These are phyloP conservation scores for Colletotrichum paranaense DNA, from an alignment of 2,329 filamentous ascomycete species.

Conservation along the genomic window DNA sequence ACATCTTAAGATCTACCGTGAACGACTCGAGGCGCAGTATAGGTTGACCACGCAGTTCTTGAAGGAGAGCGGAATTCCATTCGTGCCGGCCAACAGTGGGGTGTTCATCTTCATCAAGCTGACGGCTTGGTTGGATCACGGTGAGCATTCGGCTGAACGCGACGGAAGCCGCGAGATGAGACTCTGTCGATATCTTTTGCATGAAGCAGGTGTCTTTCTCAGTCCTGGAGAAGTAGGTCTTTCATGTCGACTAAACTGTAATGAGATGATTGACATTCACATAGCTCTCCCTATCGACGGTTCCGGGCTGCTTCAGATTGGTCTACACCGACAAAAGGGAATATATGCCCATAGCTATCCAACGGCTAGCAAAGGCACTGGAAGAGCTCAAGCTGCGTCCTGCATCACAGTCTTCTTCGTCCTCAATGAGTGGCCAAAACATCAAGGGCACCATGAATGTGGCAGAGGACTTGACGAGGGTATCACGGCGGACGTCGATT, in stretches of 20 bases:
- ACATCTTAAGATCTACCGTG: background rate
- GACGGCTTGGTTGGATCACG: conserved; percentile 3
- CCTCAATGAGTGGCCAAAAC: background rate
- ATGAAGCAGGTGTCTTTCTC: conserved; percentile 16
- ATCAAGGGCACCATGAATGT: background rate
- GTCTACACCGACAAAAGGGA: background rate
- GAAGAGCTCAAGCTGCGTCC: background rate
- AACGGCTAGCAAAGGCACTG: background rate
- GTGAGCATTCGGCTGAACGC: background rate
- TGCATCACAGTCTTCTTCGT: too few species aligned
- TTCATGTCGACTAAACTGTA: background rate
- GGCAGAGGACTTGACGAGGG: too few species aligned
- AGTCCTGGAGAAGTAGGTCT: conserved; percentile 10
- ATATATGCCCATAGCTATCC: background rate
- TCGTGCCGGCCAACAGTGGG: background rate
- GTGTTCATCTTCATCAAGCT: conserved; percentile 15
- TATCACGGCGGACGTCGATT: background rate
- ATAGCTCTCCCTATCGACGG: background rate
- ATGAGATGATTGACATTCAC: background rate
- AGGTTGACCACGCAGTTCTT: background rate
- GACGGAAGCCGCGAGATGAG: background rate
- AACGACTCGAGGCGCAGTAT: conserved; percentile 2
- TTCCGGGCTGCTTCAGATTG: conserved; percentile 11
- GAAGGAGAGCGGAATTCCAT: background rate
- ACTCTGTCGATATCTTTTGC: background rate